Base-by-base conservation (phyloP, 164 flowering plant species). In the Santalum album region DNA sequence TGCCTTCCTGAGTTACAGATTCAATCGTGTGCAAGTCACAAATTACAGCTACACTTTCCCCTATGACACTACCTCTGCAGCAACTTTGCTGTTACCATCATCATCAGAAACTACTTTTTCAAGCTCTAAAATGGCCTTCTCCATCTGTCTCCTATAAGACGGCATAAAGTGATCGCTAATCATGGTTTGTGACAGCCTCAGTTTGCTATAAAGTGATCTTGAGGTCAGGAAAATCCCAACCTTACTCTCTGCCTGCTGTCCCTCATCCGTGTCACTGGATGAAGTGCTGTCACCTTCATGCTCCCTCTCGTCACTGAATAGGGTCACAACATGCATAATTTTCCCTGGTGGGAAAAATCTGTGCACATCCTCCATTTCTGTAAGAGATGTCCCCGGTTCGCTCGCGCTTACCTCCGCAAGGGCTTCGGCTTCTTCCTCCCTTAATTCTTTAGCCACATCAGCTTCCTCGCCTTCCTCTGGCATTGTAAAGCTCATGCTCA, bases 131-230 rank as follows among this genome's bases (percentile, higher is more conserved):
- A 92, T 85, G 54, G 87, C 63, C 59, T 69, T 79, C 45, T 86
- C 98, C 7, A 92, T 81, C 61, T 87, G 87, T 61, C 85, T 80
- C 72, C 84, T 80, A 59, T 92, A 89, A 39, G 71, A 81, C 0
- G 96, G 98, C 98, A 92, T 92, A 60, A 86, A 82, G 69, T 92
- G 98, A 64, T 92, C 98, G 39, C 73, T 77, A 22, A 92, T 72
- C 98, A 92, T 92, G 50, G 82, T 77, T 55, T 80, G 84, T 0
- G 96, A 89, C 25, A 92, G 75, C 75, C 96, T 78, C 61, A 92
- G 51, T 54, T 86, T 92, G 60, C 95, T 81, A 50, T 92, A 92
- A 29, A 85, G 65, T 4, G 81, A 70, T 53, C 98, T 74, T 3
- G 84, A 78, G 1, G 96, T 89, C 15, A 84, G 76, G 53, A 80